These are phyloP conservation scores for Mycena albidolilacea DNA, from an alignment of 768 basidiomycete genomes.

Conservation along the genomic window DNA sequence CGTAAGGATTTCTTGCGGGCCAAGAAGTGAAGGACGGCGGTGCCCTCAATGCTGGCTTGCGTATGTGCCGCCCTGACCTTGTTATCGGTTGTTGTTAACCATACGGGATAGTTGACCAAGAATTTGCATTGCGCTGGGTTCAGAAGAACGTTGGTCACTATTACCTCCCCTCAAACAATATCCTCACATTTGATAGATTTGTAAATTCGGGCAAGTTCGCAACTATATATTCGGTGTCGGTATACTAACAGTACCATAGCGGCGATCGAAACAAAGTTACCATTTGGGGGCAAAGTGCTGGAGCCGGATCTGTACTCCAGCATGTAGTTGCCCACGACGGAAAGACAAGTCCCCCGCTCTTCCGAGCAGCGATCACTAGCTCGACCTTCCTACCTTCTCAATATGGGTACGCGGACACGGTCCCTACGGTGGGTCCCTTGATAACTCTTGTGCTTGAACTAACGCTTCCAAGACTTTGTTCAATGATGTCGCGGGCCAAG, in stretches of 20 bases:
- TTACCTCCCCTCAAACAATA: neutral
- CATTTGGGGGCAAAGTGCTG: conserved; percentile 48
- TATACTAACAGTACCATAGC: conserved; percentile 24
- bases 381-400: conserved; percentile 43
- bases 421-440: conserved; percentile 11
- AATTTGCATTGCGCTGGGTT: conserved; percentile 49
- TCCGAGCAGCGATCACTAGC: conserved; percentile 43
- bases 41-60: conserved; percentile 47
- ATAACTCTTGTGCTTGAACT: too few relatives aligned
- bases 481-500: neutral
- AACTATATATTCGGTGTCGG: too few relatives aligned
- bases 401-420: conserved; percentile 45
- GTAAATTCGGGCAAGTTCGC: conserved; percentile 1
- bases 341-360: conserved; percentile 46
- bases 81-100: too few relatives aligned
- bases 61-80: conserved; percentile 7
- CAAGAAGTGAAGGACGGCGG: conserved; percentile 44
- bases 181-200: neutral
- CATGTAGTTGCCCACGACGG: conserved; percentile 50
- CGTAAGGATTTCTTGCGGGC: conserved; percentile 48
- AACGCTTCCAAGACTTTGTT: neutral
- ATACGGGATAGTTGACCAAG: conserved; percentile 46
- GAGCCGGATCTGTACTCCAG: conserved; percentile 51
- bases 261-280: conserved; percentile 43
- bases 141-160: conserved; percentile 42